phyloP scores from a whole-genome alignment of 1,139 yeast species.

The Pichia cactophila region DNA sequence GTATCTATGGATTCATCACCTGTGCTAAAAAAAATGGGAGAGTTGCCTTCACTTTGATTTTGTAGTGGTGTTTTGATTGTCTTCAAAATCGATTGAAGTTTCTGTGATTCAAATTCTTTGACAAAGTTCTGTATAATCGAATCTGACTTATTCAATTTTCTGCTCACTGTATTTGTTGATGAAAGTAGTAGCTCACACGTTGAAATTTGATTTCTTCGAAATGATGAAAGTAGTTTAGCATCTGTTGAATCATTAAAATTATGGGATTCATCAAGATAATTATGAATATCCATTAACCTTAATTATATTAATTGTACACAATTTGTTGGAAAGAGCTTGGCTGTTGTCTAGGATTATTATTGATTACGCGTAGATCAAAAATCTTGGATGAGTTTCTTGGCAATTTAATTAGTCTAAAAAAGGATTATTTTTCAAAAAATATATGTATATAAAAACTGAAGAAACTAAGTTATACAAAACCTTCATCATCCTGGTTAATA shows the following conservation, averaged over 20 bases:
- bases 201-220: constrained; percentile 31
- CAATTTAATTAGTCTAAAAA: too few relatives aligned
- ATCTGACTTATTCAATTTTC: constrained; percentile 39
- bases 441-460: too few relatives aligned
- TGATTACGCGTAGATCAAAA: too few relatives aligned
- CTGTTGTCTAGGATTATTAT: too few relatives aligned
- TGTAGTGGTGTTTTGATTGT: neutral
- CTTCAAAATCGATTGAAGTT: neutral
- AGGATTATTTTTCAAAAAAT: too few relatives aligned
- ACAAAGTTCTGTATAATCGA: constrained; percentile 41
- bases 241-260: constrained; percentile 11
- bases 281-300: constrained; percentile 7
- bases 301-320: neutral
- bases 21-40: constrained; percentile 36
- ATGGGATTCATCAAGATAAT: constrained; percentile 7
- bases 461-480: constrained; percentile 4
- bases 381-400: neutral
- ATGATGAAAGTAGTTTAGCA: constrained; percentile 14
- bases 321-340: too few relatives aligned
- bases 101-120: constrained; percentile 25
- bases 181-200: constrained; percentile 37
- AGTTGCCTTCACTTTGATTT: neutral
- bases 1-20: constrained; percentile 55
- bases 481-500: constrained; percentile 30
- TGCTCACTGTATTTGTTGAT: constrained; percentile 35